Evolutionary conservation across 176 grass and related monocot species (phyloP).

Genomic region (Saccharum spontaneum): DNA sequence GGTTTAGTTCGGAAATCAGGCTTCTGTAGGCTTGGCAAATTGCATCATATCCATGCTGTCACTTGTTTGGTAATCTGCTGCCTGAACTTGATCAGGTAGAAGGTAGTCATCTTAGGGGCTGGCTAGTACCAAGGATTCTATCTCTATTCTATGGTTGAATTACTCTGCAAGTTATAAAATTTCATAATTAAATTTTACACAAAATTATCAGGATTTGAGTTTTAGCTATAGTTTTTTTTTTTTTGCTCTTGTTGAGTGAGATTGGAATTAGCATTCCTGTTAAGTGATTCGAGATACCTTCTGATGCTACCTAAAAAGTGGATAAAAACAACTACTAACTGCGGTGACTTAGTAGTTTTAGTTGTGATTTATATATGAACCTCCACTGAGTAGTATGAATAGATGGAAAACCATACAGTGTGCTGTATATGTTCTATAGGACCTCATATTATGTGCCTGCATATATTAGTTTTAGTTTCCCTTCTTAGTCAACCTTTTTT

Average conservation of each 20-base stretch:
- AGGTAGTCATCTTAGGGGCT: not conserved
- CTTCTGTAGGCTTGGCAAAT: not conserved
- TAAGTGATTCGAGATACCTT: not conserved
- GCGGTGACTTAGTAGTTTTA: not conserved
- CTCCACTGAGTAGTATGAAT: not conserved
- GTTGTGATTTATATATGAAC: not conserved
- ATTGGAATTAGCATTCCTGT: not conserved
- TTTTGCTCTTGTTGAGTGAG: not conserved
- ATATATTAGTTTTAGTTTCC: not conserved
- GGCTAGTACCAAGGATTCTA: not conserved
- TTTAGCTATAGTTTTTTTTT: not conserved
- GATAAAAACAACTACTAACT: not conserved
- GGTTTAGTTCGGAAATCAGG: not conserved
- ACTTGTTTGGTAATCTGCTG: not conserved
- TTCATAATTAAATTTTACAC: not conserved
- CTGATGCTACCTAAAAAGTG: not conserved
- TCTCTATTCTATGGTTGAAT: not conserved
- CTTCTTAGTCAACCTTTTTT: conserved; percentile 1
- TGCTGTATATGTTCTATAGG: not conserved
- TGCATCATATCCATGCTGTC: not conserved
- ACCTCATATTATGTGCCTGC: not conserved
- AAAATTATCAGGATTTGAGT: not conserved
- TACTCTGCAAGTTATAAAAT: not conserved
- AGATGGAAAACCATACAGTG: not conserved
- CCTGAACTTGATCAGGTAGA: not conserved